Percentiles rank a stretch among this genome's conserved stretches.
phyloP scores from a whole-genome alignment of 2,329 filamentous ascomycete species.

The Botrytis hyacinthi region DNA sequence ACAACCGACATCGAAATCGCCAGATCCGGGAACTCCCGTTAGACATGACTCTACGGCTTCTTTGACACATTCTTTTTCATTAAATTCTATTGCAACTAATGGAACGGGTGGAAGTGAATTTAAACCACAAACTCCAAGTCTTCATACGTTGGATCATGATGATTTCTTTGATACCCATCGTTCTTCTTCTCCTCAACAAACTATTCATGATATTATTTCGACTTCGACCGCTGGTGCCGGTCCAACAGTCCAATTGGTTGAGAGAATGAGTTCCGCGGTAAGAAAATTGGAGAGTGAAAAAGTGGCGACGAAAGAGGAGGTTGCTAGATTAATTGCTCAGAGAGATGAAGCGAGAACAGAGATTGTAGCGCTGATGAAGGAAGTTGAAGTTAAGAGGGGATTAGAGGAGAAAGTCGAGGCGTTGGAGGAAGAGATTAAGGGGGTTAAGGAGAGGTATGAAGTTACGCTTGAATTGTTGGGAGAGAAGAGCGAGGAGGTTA shows the following conservation, averaged over 20 bases:
- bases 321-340: constrained; percentile 75
- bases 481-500: constrained; percentile 93
- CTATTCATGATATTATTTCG: constrained; percentile 80
- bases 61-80: constrained; percentile 19
- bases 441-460: constrained; percentile 76
- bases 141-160: constrained; percentile 42
- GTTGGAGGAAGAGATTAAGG: constrained; percentile 65
- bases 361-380: constrained; percentile 86
- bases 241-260: constrained; percentile 90
- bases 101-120: constrained; percentile 22
- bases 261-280: constrained; percentile 92
- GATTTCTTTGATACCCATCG: constrained; percentile 51
- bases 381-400: constrained; percentile 68
- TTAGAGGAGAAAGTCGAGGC: constrained; percentile 59
- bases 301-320: constrained; percentile 82
- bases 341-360: constrained; percentile 89
- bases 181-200: constrained; percentile 62
- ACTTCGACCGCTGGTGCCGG: constrained; percentile 88
- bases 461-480: constrained; percentile 92
- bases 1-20: constrained; percentile 30
- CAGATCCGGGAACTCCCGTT: constrained; percentile 35
- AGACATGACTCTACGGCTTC: constrained; percentile 37
- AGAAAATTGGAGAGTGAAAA: constrained; percentile 90
- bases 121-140: constrained; percentile 29
- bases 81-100: constrained; percentile 25